Conservation (phyloP, 805 yeast species). For the Zygosaccharomyces kombuchaensis region DNA sequence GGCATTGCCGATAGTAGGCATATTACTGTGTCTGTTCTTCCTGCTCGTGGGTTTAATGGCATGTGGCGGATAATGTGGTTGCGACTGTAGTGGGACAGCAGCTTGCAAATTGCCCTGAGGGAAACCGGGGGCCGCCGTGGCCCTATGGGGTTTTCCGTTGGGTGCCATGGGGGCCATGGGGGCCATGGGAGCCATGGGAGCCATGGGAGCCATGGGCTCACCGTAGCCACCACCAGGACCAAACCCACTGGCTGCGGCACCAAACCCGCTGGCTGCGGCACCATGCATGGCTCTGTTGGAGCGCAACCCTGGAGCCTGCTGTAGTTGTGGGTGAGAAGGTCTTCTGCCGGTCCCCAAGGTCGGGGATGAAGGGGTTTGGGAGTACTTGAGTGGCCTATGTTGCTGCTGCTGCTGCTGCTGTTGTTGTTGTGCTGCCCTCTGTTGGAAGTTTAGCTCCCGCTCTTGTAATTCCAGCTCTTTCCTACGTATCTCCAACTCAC, state of each 20-base stretch:
- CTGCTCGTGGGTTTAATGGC: conserved; percentile 36
- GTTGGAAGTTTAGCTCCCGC: conserved; percentile 32
- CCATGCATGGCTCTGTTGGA: conserved; percentile 30
- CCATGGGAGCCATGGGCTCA: conserved; percentile 2
- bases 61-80: conserved; percentile 16
- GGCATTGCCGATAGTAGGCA: conserved; percentile 33
- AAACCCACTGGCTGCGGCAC: background rate
- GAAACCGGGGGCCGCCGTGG: conserved; percentile 5
- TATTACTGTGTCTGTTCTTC: conserved; percentile 34
- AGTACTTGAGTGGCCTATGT: conserved; percentile 10
- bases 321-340: conserved; percentile 21
- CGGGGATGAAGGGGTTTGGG: conserved; percentile 6
- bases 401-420: conserved; percentile 19
- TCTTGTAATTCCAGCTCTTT: conserved; percentile 36
- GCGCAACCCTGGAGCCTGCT: conserved; percentile 20
- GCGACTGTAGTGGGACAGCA: conserved; percentile 10
- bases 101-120: background rate
- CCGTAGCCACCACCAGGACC: conserved; percentile 3
- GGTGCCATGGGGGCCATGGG: conserved; percentile 5
- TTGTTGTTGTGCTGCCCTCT: conserved; percentile 26
- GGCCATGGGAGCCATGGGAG: background rate
- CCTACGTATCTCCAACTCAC: conserved; percentile 32
- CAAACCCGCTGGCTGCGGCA: conserved; percentile 15
- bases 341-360: conserved; percentile 15
- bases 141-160: conserved; percentile 2